Conservation (phyloP, 768 basidiomycete species). For the Daedaleopsis nitida region DNA sequence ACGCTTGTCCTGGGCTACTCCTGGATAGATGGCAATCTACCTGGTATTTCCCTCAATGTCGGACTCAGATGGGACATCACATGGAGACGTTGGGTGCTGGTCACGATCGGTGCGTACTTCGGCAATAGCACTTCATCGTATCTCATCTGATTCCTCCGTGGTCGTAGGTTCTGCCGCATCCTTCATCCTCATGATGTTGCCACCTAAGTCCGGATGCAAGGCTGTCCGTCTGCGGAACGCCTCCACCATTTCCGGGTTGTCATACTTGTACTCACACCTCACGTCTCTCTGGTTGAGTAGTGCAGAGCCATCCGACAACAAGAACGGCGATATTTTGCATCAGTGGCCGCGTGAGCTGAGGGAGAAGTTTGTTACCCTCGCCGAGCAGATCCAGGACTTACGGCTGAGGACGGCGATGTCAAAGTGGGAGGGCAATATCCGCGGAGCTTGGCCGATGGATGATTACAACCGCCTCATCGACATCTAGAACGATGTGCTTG, state of each 20-base stretch:
- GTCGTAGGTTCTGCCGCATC: slow-evolving; percentile 47
- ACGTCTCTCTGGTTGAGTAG: slow-evolving; percentile 43
- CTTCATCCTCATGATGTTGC: slow-evolving; percentile 56
- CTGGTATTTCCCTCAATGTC: slow-evolving; percentile 41
- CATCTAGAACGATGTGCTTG: slow-evolving; percentile 44
- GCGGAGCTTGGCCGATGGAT: slow-evolving; percentile 54
- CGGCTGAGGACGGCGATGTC: slow-evolving; percentile 39
- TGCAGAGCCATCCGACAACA: slow-evolving; percentile 13
- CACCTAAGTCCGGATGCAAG: slow-evolving; percentile 50
- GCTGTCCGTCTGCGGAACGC: slow-evolving; percentile 49
- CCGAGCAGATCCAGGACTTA: slow-evolving; percentile 37
- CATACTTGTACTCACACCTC: slow-evolving; percentile 44
- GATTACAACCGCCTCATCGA: slow-evolving; percentile 46
- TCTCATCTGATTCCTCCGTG: not conserved
- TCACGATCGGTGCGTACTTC: slow-evolving; percentile 45
- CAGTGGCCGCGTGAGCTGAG: slow-evolving; percentile 33
- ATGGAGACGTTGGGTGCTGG: slow-evolving; percentile 53
- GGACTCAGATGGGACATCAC: slow-evolving; percentile 56
- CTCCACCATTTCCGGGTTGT: slow-evolving; percentile 40
- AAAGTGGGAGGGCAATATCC: slow-evolving; percentile 49
- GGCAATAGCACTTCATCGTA: not conserved
- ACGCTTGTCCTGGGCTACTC: slow-evolving; percentile 54
- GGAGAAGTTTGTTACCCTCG: slow-evolving; percentile 32
- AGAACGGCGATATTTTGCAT: slow-evolving; percentile 14
- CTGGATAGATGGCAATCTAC: slow-evolving; percentile 56